These are phyloP conservation scores for Lecanicillium sp. DNA, from an alignment of 2,329 filamentous ascomycete species.

Conservation along the genomic window DNA sequence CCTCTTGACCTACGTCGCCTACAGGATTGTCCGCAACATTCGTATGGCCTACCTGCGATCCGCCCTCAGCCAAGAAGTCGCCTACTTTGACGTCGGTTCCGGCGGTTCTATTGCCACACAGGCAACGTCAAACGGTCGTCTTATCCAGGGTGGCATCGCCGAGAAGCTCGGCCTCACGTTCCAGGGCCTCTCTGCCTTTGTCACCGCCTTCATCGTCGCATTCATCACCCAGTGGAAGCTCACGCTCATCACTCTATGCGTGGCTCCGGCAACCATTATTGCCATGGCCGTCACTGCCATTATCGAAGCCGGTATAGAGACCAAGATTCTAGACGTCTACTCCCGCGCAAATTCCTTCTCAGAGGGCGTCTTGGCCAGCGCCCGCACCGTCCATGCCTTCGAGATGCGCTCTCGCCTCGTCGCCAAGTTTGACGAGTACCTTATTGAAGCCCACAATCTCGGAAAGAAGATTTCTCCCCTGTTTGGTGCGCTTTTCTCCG, in stretches of 20 bases:
- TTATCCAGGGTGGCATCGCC: conserved; percentile 31
- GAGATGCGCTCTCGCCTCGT: conserved; percentile 30
- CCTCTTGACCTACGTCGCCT: conserved; percentile 40
- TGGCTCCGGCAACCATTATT: conserved; percentile 21
- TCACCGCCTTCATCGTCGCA: conserved; percentile 30
- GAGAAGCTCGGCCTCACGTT: conserved; percentile 32
- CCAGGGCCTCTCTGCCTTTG: conserved; percentile 29
- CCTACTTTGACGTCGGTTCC: conserved; percentile 36
- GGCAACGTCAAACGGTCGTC: conserved; percentile 36
- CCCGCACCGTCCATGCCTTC: conserved; percentile 35
- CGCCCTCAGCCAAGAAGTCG: conserved; percentile 42
- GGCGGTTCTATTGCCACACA: conserved; percentile 34
- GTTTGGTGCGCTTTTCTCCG: conserved; percentile 29
- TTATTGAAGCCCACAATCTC: conserved; percentile 25
- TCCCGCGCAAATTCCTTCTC: conserved; percentile 26
- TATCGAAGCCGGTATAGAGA: conserved; percentile 22
- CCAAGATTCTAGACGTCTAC: conserved; percentile 26
- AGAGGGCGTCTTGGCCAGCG: conserved; percentile 28
- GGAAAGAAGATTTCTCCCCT: conserved; percentile 31
- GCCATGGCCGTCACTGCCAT: conserved; percentile 21
- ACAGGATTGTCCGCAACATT: conserved; percentile 40
- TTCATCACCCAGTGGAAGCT: conserved; percentile 35
- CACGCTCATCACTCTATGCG: conserved; percentile 28
- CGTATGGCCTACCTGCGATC: conserved; percentile 41
- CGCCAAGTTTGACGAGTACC: conserved; percentile 28